phyloP scores from a whole-genome alignment of 345 rosid genomes.

The Linum lewisii region DNA sequence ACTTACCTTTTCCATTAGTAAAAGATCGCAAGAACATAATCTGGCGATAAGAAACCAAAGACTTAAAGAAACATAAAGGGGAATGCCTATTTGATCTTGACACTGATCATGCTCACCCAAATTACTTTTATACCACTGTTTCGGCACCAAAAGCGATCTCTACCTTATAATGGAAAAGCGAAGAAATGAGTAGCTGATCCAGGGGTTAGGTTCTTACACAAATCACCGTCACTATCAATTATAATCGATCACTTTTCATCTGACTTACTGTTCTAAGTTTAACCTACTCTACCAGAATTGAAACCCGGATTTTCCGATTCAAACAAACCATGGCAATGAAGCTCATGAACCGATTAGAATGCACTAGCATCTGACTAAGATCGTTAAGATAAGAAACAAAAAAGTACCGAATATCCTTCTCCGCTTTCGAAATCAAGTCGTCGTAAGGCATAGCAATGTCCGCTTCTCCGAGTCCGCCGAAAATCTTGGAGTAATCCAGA shows the following conservation, averaged over 20 bases:
- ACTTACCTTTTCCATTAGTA: not conserved
- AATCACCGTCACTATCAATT: not conserved
- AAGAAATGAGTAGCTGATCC: not conserved
- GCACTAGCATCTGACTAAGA: not conserved
- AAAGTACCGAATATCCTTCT: conserved; percentile 30
- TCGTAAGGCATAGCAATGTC: conserved; percentile 49
- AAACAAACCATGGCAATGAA: not conserved
- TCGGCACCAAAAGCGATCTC: not conserved
- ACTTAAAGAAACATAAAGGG: not conserved
- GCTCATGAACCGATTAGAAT: not conserved
- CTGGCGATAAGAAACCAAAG: not conserved
- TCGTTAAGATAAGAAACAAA: not conserved
- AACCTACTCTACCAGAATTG: no score
- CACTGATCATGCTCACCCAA: not conserved
- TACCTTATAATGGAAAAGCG: not conserved
- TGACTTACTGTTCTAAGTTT: not conserved
- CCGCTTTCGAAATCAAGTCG: conserved; percentile 38
- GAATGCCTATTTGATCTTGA: not conserved
- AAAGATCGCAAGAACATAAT: not conserved
- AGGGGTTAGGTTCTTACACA: not conserved
- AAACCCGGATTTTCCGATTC: no score
- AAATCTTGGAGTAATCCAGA: conserved; percentile 68
- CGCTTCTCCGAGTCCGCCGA: conserved; percentile 47
- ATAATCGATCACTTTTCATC: not conserved
- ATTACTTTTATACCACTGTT: not conserved